Evolutionary conservation across 305 asterid genomes (phyloP), one percentile per base, ranked within the genome.

Genomic region (Euphrasia arctica): DNA sequence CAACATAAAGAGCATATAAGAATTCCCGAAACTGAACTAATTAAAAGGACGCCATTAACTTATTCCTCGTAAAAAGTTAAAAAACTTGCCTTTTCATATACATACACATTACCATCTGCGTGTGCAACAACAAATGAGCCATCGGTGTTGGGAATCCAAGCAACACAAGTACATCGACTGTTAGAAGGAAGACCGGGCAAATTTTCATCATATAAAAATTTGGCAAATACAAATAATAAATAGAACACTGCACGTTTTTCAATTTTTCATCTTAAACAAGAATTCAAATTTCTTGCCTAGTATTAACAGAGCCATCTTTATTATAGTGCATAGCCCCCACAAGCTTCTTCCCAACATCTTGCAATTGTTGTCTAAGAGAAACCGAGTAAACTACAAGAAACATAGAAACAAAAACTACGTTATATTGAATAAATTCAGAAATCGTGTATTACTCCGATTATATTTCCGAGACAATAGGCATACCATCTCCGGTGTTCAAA

Each of bases 321-420:
- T 94, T 90, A 79, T 86, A 90, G 80, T 88, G 99, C 70, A 86
- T 96, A 70, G 96, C 93, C 59, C 93, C 97, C 70, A 90, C 95
- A 67, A 94, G 97, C 90, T 90, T 90, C 88, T 94, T 94, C 74
- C 98, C 99, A 65, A 85, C 87, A 74, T 94, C 99, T 80, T 90
- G 99, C 58, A 94, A 71, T 73, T 94, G 99, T 69, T 88, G 97
- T 63, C 98, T 85, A 66, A 94, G 79, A 72, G 99, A 87, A 49
- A 84, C 95, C 7, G 95, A 90, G 79, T 88, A 90, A 65, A 94
- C 99, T 94, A 74, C 79, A 81, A 79, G 9, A 50, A 75, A 68
- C 14, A 52, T 55, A 66, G 32, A 73, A 78, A 71, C 62, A 9
- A 29, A 62, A 22, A 67, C 70, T 28, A n/a, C n/a, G n/a, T n/a